A percentile compares a stretch with the other conserved stretches of the same genome.
Evolutionary conservation across 1,284 basidiomycete genomes (phyloP).

Genomic region (Serendipita sp.): DNA sequence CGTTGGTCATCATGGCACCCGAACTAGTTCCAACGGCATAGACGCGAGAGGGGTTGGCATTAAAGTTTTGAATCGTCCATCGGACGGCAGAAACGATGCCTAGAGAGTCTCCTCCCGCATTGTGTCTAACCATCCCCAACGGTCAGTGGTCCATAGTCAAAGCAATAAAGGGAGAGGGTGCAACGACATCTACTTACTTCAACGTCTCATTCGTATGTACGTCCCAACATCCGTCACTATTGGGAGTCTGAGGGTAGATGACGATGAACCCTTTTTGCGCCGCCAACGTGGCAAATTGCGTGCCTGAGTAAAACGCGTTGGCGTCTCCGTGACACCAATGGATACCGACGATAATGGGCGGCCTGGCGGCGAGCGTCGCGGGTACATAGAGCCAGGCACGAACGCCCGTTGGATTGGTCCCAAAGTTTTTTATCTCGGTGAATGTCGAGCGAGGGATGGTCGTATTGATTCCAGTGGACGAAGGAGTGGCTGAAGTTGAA

Average conservation of each 20-base stretch:
- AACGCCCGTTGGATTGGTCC: slow-evolving; percentile 37
- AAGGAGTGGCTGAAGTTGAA: neutral
- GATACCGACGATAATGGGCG: slow-evolving; percentile 37
- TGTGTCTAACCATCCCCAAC: neutral
- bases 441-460: neutral
- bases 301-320: slow-evolving; percentile 35
- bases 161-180: neutral
- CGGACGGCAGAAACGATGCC: slow-evolving; percentile 36
- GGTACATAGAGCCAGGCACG: slow-evolving; percentile 30
- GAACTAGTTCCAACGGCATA: slow-evolving; percentile 29
- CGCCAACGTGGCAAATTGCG: slow-evolving; percentile 31
- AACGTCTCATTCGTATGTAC: slow-evolving; percentile 36
- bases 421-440: slow-evolving; percentile 23
- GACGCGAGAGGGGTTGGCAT: neutral
- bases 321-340: slow-evolving; percentile 38
- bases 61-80: slow-evolving; percentile 32
- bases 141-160: neutral
- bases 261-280: slow-evolving; percentile 35
- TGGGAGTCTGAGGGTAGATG: slow-evolving; percentile 21
- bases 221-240: slow-evolving; percentile 40
- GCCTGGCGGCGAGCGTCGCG: slow-evolving; percentile 25
- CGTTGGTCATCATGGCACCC: slow-evolving; percentile 50
- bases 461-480: neutral
- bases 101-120: slow-evolving; percentile 29
- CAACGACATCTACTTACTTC: slow-evolving; percentile 21